Conservation (phyloP, 768 basidiomycete genomes). For the Mycena leptocephala region DNA sequence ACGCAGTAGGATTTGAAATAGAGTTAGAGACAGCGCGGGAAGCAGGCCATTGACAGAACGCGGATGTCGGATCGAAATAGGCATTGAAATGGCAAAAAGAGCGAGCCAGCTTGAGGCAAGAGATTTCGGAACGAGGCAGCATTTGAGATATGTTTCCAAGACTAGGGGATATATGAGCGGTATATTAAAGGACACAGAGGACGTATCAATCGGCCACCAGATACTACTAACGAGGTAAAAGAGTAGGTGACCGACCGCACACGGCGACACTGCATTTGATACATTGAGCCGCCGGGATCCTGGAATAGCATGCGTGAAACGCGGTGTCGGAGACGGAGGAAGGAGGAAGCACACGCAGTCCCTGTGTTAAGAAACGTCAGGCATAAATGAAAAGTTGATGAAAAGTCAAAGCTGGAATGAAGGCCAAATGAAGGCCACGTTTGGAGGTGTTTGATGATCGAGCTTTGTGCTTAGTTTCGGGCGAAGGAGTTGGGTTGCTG, state of each 20-base stretch:
- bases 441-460: neutral
- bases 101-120: neutral
- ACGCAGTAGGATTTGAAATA: slow-evolving; percentile 5
- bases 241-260: neutral
- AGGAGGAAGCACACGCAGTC: slow-evolving; percentile 2
- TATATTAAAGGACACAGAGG: neutral
- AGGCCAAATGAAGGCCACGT: too few relatives aligned
- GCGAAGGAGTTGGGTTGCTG: neutral
- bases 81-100: neutral
- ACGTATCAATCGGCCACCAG: neutral
- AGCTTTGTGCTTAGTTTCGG: neutral
- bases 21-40: slow-evolving; percentile 1
- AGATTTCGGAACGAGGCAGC: neutral
- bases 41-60: neutral
- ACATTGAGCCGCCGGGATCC: too few relatives aligned
- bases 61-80: neutral
- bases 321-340: neutral
- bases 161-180: neutral
- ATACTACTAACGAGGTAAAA: slow-evolving; percentile 2
- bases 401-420: too few relatives aligned
- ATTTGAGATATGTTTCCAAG: neutral
- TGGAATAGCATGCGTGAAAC: neutral
- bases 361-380: neutral
- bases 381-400: too few relatives aligned
- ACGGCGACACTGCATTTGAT: too few relatives aligned